Percentiles rank a stretch among this genome's conserved stretches.
phyloP scores from a whole-genome alignment of 2,329 filamentous ascomycete genomes.

The Aspergillus sp. region DNA sequence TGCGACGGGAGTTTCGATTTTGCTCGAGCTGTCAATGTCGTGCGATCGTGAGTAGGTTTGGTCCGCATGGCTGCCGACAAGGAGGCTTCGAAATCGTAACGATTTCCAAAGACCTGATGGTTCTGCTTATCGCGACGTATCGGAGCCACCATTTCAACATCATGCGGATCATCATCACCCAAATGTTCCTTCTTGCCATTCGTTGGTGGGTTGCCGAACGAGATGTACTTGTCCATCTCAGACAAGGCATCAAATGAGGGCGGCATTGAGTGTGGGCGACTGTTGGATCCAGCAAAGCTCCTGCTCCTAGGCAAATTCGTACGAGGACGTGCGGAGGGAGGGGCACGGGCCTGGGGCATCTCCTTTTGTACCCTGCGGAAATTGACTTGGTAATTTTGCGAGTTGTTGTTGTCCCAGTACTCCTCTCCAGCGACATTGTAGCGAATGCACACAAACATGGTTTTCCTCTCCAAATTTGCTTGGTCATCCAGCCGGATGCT shows the following conservation, averaged over 20 bases:
- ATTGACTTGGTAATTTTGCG: conserved; percentile 89
- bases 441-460: conserved; percentile 85
- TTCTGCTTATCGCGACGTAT: conserved; percentile 50
- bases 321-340: conserved; percentile 53
- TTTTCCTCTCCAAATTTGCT: conserved; percentile 89
- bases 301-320: conserved; percentile 68
- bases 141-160: conserved; percentile 62
- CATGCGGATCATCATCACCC: conserved; percentile 71
- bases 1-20: conserved; percentile 51
- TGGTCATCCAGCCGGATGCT: conserved; percentile 90
- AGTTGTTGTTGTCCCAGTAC: conserved; percentile 91
- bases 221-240: conserved; percentile 57
- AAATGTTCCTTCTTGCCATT: conserved; percentile 69
- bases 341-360: conserved; percentile 39
- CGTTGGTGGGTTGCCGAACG: conserved; percentile 61
- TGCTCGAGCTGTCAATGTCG: conserved; percentile 58
- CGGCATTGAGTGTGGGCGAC: conserved; percentile 55
- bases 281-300: conserved; percentile 55
- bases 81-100: conserved; percentile 96
- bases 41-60: conserved; percentile 63
- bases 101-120: conserved; percentile 80
- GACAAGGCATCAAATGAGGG: conserved; percentile 71
- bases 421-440: conserved; percentile 84
- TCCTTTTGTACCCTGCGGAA: conserved; percentile 78
- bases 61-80: conserved; percentile 76